Conservation (phyloP, 2,329 filamentous ascomycete species). For the Penicillium sp. region DNA sequence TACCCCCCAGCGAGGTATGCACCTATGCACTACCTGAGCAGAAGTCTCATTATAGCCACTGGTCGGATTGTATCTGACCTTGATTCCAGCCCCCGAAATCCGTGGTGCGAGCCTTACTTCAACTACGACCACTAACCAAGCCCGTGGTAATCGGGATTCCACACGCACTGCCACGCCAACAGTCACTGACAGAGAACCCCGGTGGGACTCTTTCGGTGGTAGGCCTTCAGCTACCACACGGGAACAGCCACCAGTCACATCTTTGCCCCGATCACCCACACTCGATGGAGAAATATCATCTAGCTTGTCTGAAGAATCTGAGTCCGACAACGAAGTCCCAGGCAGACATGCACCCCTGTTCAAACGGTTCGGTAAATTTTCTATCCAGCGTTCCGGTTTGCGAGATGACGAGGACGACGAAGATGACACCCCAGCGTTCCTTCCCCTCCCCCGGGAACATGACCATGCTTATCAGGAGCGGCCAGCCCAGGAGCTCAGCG, state of each 20-base stretch:
- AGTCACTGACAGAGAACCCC: constrained; percentile 25
- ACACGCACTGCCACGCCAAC: constrained; percentile 27
- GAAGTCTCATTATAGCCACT: not conserved
- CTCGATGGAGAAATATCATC: constrained; percentile 35
- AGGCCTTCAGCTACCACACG: constrained; percentile 25
- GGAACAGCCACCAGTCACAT: constrained; percentile 22
- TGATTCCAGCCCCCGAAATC: constrained; percentile 14
- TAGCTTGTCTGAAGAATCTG: constrained; percentile 34
- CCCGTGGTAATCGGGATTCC: constrained; percentile 23
- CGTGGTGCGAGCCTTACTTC: constrained; percentile 32
- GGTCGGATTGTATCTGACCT: constrained; percentile 4
- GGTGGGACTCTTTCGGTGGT: constrained; percentile 21
- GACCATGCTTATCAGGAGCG: constrained; percentile 20
- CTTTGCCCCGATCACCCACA: constrained; percentile 31
- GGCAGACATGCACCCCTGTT: constrained; percentile 28
- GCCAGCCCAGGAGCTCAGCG: constrained; percentile 36
- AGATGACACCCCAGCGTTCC: constrained; percentile 47
- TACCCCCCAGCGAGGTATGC: constrained; percentile 28
- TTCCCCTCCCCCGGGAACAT: constrained; percentile 37
- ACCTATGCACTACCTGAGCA: not conserved
- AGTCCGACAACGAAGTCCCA: constrained; percentile 26
- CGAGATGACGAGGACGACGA: constrained; percentile 43
- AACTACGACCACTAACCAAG: constrained; percentile 31
- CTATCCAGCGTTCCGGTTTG: constrained; percentile 33
- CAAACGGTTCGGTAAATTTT: constrained; percentile 41